Base-by-base conservation (phyloP, 2,329 filamentous ascomycete genomes). In the Fusarium nygamai region DNA sequence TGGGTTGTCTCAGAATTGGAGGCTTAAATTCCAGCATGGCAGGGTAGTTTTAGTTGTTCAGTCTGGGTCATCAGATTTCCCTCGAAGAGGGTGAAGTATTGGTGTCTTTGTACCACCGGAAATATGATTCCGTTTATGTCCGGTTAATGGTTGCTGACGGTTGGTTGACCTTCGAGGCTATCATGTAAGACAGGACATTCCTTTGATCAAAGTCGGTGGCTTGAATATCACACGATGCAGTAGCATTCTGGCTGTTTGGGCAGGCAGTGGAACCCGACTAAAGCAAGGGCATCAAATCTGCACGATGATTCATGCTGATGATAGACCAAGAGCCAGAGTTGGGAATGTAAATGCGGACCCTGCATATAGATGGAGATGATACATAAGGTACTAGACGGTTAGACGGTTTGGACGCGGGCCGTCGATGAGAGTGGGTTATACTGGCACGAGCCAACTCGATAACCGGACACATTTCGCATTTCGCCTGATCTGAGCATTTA, bases 151-250 rank as follows among this genome's bases (percentile, higher is more conserved):
- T 20, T 36, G 22, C 61, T 41, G 44, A 12, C 12, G 27, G 46
- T 46, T 65, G 60, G 34, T 22, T 33, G 58, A 47, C 13, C 43
- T 68, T 70, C 53, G 63, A 61, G 72, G 67, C 59, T 64, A 60
- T 68, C 60, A 50, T 59, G 38, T 63, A 47, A 74, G 68, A 75
- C 72, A 72, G 47, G 39, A 36, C 72, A 75, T 74, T 66, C 68
- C 72, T 62, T 72, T 72, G 68, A 62, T 46, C 43, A 51, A 58
- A 60, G 48, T 51, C 50, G 31, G 67, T 74, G 71, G 71, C 67
- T 57, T 39, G 33, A 29, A 33, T 39, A 61, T 53, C 46, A 60
- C 43, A 60, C 48, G 44, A 63, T 38, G 33, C 36, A 63, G 33
- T 27, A 22, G 20, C 31, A 58, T 22, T 29, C 51, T 39, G 34